Evolutionary conservation across 176 grass and related monocot species (phyloP).

Genomic region (Juncus effusus): DNA sequence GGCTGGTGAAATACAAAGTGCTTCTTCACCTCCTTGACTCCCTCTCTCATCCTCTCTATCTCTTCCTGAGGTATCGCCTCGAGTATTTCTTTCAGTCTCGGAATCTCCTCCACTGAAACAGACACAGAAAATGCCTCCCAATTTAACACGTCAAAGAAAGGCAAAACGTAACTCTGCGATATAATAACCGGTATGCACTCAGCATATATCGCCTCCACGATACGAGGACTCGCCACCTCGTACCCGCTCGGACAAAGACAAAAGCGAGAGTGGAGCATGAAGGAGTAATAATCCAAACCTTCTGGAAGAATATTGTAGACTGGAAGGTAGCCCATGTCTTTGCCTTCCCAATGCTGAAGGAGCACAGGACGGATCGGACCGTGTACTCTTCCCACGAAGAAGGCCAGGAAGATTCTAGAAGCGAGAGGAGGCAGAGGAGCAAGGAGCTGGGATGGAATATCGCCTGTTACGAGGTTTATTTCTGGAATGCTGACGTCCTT

Average conservation of each 20-base stretch:
- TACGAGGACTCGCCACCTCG: constrained; percentile 68
- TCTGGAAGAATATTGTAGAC: constrained; percentile 47
- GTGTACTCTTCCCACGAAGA: constrained; percentile 63
- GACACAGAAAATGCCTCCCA: constrained; percentile 78
- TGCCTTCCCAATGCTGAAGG: constrained; percentile 54
- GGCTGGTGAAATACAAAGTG: constrained; percentile 61
- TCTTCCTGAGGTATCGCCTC: constrained; percentile 43
- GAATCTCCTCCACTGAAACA: constrained; percentile 41
- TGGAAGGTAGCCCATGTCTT: constrained; percentile 31
- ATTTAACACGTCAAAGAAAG: constrained; percentile 56
- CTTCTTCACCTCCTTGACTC: constrained; percentile 44
- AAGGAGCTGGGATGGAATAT: constrained; percentile 42
- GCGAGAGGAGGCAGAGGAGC: not conserved
- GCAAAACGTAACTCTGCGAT: constrained; percentile 42
- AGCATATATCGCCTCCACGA: constrained; percentile 73
- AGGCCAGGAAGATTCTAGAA: constrained; percentile 42
- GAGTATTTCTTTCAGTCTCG: constrained; percentile 40
- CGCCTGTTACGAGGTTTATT: constrained; percentile 51
- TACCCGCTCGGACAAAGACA: constrained; percentile 74
- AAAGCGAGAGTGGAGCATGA: constrained; percentile 53
- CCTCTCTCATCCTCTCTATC: constrained; percentile 44
- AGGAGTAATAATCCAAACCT: constrained; percentile 44
- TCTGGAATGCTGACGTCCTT: constrained; percentile 67
- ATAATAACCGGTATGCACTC: constrained; percentile 72
- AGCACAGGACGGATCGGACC: constrained; percentile 45